These are phyloP conservation scores for Inonotus hispidus DNA, from an alignment of 1,284 basidiomycete species.

Conservation along the genomic window DNA sequence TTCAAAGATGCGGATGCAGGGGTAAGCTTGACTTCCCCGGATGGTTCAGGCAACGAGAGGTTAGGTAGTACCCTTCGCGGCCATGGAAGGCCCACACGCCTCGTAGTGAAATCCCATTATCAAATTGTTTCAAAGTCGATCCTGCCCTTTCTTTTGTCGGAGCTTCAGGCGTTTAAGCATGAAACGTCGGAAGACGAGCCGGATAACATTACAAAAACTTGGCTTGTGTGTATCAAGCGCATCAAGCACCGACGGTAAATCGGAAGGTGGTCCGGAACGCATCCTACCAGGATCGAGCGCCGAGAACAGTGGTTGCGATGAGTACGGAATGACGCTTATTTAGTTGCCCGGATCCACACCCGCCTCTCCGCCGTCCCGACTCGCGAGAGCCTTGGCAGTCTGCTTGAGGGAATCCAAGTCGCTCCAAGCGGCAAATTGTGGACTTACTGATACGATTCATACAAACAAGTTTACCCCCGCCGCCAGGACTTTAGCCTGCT, in stretches of 20 bases:
- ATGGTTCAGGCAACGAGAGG: too few species aligned
- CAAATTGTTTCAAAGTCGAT: background rate
- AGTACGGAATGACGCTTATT: background rate
- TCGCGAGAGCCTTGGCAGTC: background rate
- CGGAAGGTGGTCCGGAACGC: background rate
- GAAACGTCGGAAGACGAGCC: background rate
- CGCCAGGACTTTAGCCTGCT: too few species aligned
- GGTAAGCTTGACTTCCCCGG: too few species aligned
- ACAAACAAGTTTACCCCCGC: too few species aligned
- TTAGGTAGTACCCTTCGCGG: background rate
- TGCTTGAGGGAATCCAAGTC: background rate
- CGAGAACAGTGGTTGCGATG: background rate
- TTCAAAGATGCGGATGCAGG: too few species aligned
- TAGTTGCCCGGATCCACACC: background rate
- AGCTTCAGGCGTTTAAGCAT: background rate
- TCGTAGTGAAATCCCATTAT: background rate
- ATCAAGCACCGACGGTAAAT: background rate
- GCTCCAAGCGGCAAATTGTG: too few species aligned
- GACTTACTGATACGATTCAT: too few species aligned
- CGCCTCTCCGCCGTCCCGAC: background rate
- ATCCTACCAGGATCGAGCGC: background rate
- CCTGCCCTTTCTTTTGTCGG: background rate
- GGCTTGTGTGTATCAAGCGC: too few species aligned
- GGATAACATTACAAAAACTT: background rate
- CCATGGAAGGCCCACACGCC: background rate